Evolutionary conservation across 2,329 filamentous ascomycete species (phyloP).

Genomic region (Aspergillus sp.): DNA sequence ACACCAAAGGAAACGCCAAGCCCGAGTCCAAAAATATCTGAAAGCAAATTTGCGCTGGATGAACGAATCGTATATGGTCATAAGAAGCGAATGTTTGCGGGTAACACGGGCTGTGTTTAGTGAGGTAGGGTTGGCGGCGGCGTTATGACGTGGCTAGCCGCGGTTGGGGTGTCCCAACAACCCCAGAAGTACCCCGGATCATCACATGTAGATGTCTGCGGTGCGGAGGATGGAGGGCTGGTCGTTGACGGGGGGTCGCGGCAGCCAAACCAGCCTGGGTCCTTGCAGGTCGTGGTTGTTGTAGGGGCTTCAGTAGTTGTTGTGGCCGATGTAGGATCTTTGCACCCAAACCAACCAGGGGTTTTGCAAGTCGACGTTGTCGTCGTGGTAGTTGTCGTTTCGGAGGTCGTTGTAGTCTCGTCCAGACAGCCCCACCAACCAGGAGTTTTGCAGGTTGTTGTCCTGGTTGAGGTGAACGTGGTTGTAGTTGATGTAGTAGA

Average conservation of each 20-base stretch:
- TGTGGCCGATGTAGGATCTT: slow-evolving; percentile 40
- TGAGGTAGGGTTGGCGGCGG: slow-evolving; percentile 22
- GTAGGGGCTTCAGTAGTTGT: slow-evolving; percentile 33
- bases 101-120: not conserved
- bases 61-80: slow-evolving; percentile 9
- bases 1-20: not conserved
- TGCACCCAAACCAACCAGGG: slow-evolving; percentile 51
- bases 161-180: slow-evolving; percentile 51
- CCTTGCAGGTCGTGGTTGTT: slow-evolving; percentile 42
- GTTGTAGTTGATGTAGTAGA: slow-evolving; percentile 3
- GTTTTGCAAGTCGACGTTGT: slow-evolving; percentile 42
- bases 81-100: not conserved
- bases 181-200: slow-evolving; percentile 63
- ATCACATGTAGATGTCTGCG: slow-evolving; percentile 44
- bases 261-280: slow-evolving; percentile 44
- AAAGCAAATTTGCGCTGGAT: not conserved
- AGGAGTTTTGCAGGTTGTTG: slow-evolving; percentile 85
- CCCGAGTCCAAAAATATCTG: not conserved
- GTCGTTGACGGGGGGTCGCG: slow-evolving; percentile 31
- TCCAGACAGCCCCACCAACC: slow-evolving; percentile 80
- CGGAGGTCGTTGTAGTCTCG: slow-evolving; percentile 49
- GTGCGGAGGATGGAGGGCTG: slow-evolving; percentile 19
- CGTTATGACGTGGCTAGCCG: slow-evolving; percentile 36
- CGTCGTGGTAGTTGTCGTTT: slow-evolving; percentile 34
- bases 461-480: slow-evolving; percentile 61